Conservation (phyloP, 441 rosid species). For the Rhodomyrtus psidioides region DNA sequence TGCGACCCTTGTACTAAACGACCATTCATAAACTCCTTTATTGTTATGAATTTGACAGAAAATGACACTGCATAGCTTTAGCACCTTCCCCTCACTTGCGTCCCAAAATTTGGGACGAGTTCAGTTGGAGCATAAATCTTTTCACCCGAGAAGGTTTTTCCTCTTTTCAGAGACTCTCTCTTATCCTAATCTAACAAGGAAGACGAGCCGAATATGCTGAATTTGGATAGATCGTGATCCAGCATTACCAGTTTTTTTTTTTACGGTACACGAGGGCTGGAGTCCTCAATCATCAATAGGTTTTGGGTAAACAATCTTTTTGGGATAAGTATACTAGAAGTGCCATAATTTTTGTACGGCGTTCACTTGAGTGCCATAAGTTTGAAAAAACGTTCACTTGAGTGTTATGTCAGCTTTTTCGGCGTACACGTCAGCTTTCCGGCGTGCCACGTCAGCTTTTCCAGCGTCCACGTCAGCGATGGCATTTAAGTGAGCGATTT, state of each 20-base stretch:
- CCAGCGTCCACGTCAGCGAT: too few relatives aligned
- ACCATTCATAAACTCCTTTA: background rate
- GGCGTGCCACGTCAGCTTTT: too few relatives aligned
- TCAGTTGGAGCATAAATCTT: background rate
- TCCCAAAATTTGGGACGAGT: background rate
- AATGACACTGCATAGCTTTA: background rate
- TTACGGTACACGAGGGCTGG: too few relatives aligned
- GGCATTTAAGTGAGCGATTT: too few relatives aligned
- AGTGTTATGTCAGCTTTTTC: too few relatives aligned
- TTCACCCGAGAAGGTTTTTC: background rate
- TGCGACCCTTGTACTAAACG: background rate
- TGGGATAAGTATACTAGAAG: too few relatives aligned
- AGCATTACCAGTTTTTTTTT: too few relatives aligned
- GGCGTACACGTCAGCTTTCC: too few relatives aligned
- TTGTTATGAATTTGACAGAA: background rate
- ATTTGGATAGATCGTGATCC: background rate
- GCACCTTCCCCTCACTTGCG: background rate
- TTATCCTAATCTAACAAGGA: background rate
- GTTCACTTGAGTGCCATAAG: too few relatives aligned
- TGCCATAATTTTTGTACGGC: too few relatives aligned
- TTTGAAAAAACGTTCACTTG: too few relatives aligned
- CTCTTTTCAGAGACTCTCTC: background rate
- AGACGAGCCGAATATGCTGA: background rate
- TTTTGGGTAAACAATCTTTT: background rate
- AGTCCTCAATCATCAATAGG: background rate